These are phyloP conservation scores for Plasmodium yoelii DNA, from an alignment of 169 alveolate species.

Conservation along the genomic window DNA sequence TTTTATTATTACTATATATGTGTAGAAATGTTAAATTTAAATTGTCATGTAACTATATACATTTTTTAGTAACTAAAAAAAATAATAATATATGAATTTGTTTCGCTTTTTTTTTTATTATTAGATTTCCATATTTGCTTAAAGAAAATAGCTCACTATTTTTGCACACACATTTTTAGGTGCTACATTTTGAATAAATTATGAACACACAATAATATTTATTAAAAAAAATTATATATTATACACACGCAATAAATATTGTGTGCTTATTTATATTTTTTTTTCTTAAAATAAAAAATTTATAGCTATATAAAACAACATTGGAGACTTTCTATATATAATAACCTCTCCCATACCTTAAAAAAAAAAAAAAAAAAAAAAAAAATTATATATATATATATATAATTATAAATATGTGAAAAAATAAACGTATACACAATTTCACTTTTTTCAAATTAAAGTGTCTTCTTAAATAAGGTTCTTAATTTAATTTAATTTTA, in stretches of 20 bases:
- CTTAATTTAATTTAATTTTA: background rate
- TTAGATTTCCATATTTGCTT: no score
- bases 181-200: conserved; percentile 12
- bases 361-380: conserved; percentile 4
- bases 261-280: background rate
- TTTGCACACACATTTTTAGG: conserved; percentile 31
- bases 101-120: no score
- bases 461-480: conserved; percentile 27
- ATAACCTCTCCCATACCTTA: background rate
- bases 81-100: no score
- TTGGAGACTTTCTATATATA: no score
- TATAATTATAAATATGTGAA: background rate
- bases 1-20: no score
- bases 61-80: no score
- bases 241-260: background rate
- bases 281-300: background rate
- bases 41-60: no score
- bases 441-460: conserved; percentile 13
- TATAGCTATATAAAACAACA: no score
- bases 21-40: no score
- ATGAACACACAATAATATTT: conserved; percentile 9
- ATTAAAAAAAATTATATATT: background rate
- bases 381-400: background rate
- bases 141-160: conserved; percentile 13
- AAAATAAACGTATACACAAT: conserved; percentile 1